Conservation (phyloP, 306 rosid species). For the Castanea mollissima region DNA sequence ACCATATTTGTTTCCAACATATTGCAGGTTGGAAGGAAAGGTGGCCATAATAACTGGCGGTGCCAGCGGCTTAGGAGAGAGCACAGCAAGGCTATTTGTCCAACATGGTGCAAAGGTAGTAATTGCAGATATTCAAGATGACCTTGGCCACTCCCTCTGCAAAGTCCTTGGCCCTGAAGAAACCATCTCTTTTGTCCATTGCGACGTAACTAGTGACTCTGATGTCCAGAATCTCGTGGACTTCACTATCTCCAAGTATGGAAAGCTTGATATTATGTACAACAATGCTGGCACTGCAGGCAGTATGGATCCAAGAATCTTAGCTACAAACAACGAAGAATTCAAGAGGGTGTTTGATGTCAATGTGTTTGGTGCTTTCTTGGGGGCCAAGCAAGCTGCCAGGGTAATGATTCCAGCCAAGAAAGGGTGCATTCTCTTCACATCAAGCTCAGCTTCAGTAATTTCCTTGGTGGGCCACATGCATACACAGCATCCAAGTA, state of each 20-base stretch:
- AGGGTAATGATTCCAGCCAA: slow-evolving; percentile 22
- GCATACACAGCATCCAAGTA: neutral
- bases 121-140: slow-evolving; percentile 26
- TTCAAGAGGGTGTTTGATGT: neutral
- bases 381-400: slow-evolving; percentile 37
- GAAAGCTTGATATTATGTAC: neutral
- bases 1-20: too few relatives aligned
- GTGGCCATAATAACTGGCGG: neutral
- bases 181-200: slow-evolving; percentile 4
- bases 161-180: neutral
- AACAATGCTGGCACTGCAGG: neutral
- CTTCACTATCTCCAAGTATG: neutral
- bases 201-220: neutral
- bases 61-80: neutral
- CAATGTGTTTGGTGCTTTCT: slow-evolving; percentile 8
- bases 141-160: slow-evolving; percentile 11
- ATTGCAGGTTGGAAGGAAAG: neutral
- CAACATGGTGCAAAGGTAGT: slow-evolving; percentile 40
- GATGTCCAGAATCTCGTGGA: neutral
- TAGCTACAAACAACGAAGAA: neutral
- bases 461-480: neutral
- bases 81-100: slow-evolving; percentile 25
- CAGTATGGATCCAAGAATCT: neutral
- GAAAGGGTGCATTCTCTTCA: neutral
- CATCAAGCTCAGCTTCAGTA: neutral